Base-by-base conservation (phyloP, 192 early-diverging fungal species). In the Rhizoclosmatium sp. region DNA sequence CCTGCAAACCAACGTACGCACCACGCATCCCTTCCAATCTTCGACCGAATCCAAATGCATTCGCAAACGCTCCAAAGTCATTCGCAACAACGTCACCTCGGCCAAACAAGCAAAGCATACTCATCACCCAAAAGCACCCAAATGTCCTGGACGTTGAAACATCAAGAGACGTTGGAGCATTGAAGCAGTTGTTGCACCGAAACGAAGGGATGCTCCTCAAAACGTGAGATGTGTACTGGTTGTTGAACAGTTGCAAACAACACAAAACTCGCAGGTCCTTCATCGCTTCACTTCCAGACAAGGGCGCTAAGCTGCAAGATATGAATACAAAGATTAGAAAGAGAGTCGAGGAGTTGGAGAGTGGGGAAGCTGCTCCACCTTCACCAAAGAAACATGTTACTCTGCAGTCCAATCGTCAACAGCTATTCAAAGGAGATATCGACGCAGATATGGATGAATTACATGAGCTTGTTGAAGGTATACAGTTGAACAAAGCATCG, bases 381-480 rank as follows among this genome's bases (percentile, higher is more conserved):
- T 14, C 54, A 56, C 54, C 54, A 56, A 56, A 56, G 54, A 56
- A 56, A 56, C 54, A 14, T 56, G 54, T n/a, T n/a, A 56, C 54
- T 56, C 19, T 56, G 54, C 54, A 9, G 54, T 14, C 10, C 54
- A 14, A n/a, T 14, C 10, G 10, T n/a, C 54, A 56, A 56, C 54
- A 56, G 31, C 31, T 31, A 31, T 31, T 31, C 0, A 1, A 56
- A 56, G 9, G 10, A 56, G 19, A n/a, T 56, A 56, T 14, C 54
- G 54, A 56, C 19, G 19, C 54, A 56, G 54, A 56, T 14, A 56
- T 56, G 54, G 54, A 56, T 9, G 54, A 56, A 14, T n/a, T 56
- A 14, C 10, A 56, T 14, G 19, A 56, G 54, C 9, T 56, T 9
- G 54, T 56, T 56, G 60, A 62, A 62, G 60, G 60, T 7, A 62